Base-by-base conservation (phyloP, 345 rosid species). In the Draba incana region DNA sequence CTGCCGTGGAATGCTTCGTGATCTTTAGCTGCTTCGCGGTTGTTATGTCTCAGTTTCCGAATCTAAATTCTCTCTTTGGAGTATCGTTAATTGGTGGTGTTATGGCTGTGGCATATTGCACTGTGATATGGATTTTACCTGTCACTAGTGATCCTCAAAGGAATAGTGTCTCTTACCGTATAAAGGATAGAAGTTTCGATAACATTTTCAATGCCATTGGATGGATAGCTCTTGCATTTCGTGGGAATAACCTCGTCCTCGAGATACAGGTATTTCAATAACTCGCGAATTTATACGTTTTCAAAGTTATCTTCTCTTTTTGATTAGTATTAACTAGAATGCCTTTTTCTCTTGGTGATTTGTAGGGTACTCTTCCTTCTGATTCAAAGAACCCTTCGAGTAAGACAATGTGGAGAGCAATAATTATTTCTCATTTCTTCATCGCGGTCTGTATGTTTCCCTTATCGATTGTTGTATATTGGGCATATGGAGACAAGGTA, bases 361-460 rank as follows among this genome's bases (percentile, higher is more conserved):
- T 71, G 78, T 72, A 88, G 92, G 90, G 87, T 5, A 86, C 92
- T 24, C 85, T 89, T 83, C 96, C 92, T 15, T 89, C 90, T 0
- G 79, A 85, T 47, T 87, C 88, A 79, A 89, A 89, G 71, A 79
- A 77, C 47, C 90, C 90, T 49, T 85, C 92, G 13, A 69, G 80
- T 3, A 81, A 79, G 67, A 90, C 82, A 10, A 89, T 89, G 96
- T 86, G 90, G 96, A 85, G 44, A 66, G 92, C 92, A 35, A 87
- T 84, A 37, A 67, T 82, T 62, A 62, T 81, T 37, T 80, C 96
- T 12, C 86, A 85, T 65, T 44, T 71, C 4, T 1, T 86, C 15
- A 49, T 89, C 4, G 92, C 88, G 0, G 25, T 72, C 66, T 85
- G 83, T 78, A 66, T 89, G 48, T 86, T 75, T 72, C 90, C 92